Percentiles rank a stretch among this genome's conserved stretches.
Evolutionary conservation across 305 asterid species (phyloP).

Genomic region (Solanum chacoense): DNA sequence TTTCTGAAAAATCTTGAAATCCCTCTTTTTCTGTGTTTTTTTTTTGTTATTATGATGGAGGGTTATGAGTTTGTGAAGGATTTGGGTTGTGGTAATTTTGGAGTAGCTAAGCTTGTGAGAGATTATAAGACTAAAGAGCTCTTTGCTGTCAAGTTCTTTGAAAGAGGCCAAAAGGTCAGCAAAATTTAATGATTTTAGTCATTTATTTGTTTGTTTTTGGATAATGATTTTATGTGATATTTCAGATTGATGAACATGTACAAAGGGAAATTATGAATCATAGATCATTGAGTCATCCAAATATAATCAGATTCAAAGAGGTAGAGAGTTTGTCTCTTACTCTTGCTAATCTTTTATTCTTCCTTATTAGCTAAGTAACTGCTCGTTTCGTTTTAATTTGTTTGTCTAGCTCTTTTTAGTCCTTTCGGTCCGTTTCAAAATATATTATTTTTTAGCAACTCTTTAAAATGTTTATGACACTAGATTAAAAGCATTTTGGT

Average conservation of each 20-base stretch:
- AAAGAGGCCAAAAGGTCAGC: conserved; percentile 25
- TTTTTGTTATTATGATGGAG: conserved; percentile 2
- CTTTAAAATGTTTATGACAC: neutral
- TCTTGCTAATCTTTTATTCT: neutral
- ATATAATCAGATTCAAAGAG: conserved; percentile 33
- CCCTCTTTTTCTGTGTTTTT: neutral
- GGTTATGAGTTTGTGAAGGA: conserved; percentile 25
- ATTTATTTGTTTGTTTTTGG: neutral
- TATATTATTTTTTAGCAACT: neutral
- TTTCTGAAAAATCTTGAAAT: neutral
- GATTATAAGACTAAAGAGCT: conserved; percentile 12
- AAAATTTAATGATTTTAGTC: neutral
- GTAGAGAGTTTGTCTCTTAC: neutral
- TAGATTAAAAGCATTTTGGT: too few species aligned
- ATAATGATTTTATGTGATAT: neutral
- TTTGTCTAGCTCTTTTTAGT: neutral
- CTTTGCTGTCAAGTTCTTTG: conserved; percentile 23
- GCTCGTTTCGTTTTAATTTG: too few species aligned
- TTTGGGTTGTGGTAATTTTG: conserved; percentile 25
- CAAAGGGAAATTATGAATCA: conserved; percentile 34
- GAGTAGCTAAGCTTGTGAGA: conserved; percentile 28
- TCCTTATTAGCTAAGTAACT: neutral
- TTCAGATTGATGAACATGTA: conserved; percentile 30
- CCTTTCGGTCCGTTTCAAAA: too few species aligned
- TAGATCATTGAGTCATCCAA: conserved; percentile 25